Base-by-base conservation (phyloP, 2,329 filamentous ascomycete genomes). In the Calcarisporium arbuscula region DNA sequence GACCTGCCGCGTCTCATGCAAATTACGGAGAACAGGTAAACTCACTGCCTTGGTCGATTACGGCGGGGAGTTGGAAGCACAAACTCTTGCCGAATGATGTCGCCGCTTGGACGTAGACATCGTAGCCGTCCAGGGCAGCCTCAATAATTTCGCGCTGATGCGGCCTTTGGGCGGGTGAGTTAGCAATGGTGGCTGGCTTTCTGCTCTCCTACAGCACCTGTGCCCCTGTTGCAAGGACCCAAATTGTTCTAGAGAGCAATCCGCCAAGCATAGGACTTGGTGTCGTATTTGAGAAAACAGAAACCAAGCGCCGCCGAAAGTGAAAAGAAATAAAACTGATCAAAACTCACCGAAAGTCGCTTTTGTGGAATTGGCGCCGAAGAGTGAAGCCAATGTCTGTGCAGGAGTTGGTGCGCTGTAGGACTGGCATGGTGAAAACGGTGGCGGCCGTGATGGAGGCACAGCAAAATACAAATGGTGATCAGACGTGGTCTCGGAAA, bases 91-190 rank as follows among this genome's bases (percentile, higher is more conserved):
- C 90, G 57, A 95, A 95, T 8, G 82, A 86, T 4, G 85, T 89
- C 35, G 85, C 85, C 30, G 90, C 90, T 60, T 95, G 90, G 1
- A 96, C 74, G 53, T 94, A 95, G 28, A 96, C 83, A 80, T 96
- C 90, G 43, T 89, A 72, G 12, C 86, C 83, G 36, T 83, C 77
- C 8, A 95, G 69, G 4, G 85, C 85, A 7, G 86, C 84, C 38
- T 74, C 70, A 36, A 96, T 90, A 37, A 95, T 88, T 51, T 96
- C 88, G 40, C 85, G 78, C 54, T 95, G 90, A 23, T 85, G 67
- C 9, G 88, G 87, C 48, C 87, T 88, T 41, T 14, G 28, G 19
- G 17, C 29, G 21, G 28, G 14, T 17, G 17, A 28, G 19, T 39
- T 31, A 35, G 32, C 19, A 12, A 27, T 22, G 36, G 34, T 26